These are phyloP conservation scores for Pseudogymnoascus sp. DNA, from an alignment of 2,329 filamentous ascomycete species.

Conservation along the genomic window DNA sequence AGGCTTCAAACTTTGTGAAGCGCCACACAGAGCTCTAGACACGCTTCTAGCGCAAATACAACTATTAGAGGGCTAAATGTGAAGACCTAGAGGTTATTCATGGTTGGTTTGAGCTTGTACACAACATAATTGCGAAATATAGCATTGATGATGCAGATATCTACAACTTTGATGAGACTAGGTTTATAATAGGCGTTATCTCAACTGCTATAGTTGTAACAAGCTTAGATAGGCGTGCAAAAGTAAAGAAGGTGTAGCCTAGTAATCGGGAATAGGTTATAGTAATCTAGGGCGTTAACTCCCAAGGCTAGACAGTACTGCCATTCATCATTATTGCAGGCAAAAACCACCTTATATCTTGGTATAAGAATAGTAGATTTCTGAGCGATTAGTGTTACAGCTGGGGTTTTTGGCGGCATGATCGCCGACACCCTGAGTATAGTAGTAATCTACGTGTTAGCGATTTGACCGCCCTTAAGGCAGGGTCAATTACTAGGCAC, in stretches of 20 bases:
- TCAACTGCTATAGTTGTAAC: slow-evolving; percentile 18
- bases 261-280: slow-evolving; percentile 24
- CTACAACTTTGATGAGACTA: slow-evolving; percentile 23
- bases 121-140: slow-evolving; percentile 13
- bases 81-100: slow-evolving; percentile 19
- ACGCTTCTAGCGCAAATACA: slow-evolving; percentile 19
- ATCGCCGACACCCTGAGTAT: no score
- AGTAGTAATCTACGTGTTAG: no score
- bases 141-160: slow-evolving; percentile 17
- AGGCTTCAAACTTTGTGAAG: neutral
- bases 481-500: no score
- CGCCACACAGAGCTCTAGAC: slow-evolving; percentile 10
- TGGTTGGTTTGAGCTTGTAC: slow-evolving; percentile 15
- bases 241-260: slow-evolving; percentile 19
- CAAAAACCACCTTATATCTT: neutral
- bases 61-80: slow-evolving; percentile 18
- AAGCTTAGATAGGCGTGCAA: slow-evolving; percentile 15
- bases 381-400: no score
- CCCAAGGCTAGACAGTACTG: neutral
- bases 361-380: neutral
- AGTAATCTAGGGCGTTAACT: neutral
- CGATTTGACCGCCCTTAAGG: no score
- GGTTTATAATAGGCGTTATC: slow-evolving; percentile 22
- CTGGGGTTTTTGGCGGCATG: no score
- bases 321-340: neutral